Conservation (phyloP, 768 basidiomycete species). For the Leccinum imitatum region DNA sequence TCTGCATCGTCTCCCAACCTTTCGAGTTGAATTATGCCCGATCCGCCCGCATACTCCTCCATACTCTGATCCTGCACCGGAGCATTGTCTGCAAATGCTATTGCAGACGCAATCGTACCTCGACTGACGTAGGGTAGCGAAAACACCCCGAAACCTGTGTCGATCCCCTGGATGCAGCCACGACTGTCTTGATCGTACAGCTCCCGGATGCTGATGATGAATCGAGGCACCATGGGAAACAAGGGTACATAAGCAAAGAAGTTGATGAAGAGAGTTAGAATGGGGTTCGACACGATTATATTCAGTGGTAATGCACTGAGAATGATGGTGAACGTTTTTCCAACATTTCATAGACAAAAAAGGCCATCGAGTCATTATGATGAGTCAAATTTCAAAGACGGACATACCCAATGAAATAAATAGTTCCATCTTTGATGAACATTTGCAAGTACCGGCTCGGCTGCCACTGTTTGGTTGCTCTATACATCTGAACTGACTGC, state of each 20-base stretch:
- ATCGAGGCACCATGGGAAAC: neutral
- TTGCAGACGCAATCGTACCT: neutral
- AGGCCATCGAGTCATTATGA: no score
- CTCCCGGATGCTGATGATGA: neutral
- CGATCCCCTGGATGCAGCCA: neutral
- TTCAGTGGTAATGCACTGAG: no score
- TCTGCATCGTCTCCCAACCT: no score
- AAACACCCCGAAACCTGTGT: neutral
- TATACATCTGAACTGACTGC: neutral
- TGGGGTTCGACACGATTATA: neutral
- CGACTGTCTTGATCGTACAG: neutral
- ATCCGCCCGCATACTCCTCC: no score
- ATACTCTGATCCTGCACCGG: neutral
- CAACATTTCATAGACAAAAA: no score
- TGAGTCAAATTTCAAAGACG: neutral
- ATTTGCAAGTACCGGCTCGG: neutral
- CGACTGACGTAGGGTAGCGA: neutral
- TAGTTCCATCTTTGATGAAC: neutral
- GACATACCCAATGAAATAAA: neutral
- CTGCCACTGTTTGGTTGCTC: neutral
- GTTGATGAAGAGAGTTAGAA: rapidly evolving
- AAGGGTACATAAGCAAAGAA: neutral
- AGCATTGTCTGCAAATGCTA: neutral
- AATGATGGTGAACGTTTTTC: no score
- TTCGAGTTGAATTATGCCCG: no score